phyloP scores from a whole-genome alignment of 352 stramenopile genomes.

The Globisporangium irregulare region DNA sequence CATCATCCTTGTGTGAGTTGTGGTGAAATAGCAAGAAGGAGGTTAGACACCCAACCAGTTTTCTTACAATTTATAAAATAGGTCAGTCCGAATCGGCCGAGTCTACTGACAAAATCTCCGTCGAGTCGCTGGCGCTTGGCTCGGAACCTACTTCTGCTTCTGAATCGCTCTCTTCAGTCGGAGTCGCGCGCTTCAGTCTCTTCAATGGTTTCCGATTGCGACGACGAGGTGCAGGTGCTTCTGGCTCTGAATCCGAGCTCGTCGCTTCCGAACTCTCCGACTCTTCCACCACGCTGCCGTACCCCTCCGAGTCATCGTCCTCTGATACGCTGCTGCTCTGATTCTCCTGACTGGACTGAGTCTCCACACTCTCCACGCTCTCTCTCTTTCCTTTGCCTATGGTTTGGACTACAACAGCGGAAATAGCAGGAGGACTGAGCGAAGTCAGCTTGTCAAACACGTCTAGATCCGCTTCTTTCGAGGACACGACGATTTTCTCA shows the following conservation, averaged over 20 bases:
- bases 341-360: background rate
- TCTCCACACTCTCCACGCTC: background rate
- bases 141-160: background rate
- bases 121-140: background rate
- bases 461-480: conserved; percentile 1
- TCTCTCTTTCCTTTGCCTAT: background rate
- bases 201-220: background rate
- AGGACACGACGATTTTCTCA: conserved; percentile 3
- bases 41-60: too few relatives aligned
- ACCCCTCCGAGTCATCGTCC: conserved; percentile 9
- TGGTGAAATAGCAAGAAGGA: too few relatives aligned
- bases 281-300: conserved; percentile 11
- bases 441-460: conserved; percentile 6
- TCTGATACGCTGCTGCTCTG: background rate
- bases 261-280: conserved; percentile 6
- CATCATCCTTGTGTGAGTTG: too few relatives aligned
- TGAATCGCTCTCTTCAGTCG: background rate
- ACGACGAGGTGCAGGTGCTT: background rate
- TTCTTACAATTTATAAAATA: too few relatives aligned
- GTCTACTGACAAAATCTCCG: conserved; percentile 1
- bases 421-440: background rate
- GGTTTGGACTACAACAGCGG: background rate
- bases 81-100: background rate
- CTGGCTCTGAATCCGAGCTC: background rate
- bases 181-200: background rate